Evolutionary conservation across 164 flowering plant genomes (phyloP), one percentile per base, ranked within the genome.

Genomic region (Amborella trichopoda): DNA sequence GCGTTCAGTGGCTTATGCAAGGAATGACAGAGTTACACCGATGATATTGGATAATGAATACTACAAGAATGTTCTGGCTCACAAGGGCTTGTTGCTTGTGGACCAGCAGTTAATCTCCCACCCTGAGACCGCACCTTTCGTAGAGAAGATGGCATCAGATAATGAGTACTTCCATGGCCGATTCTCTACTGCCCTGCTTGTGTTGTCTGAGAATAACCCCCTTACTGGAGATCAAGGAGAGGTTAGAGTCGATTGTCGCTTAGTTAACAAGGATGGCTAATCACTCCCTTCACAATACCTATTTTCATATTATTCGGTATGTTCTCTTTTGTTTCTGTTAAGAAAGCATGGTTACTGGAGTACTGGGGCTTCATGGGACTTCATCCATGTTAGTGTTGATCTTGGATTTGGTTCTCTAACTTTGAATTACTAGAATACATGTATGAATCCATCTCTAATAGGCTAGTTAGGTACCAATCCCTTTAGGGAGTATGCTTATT

Each of bases 11-110:
- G 48, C 32, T 6, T 90, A 86, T 26, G 62, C 93, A 1, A 68
- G 94, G 40, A 79, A 79, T 46, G 95, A 90, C 51, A 55, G 66
- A 0, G 70, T 54, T 10, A 90, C 95, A 1, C 86, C 95, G 0
- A 83, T 83, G 90, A 41, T 81, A 3, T 54, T 83, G 0, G 95
- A 90, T 32, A 90, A 90, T 47, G 56, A 60, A 54, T 90, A 86
- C 70, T 78, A 74, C 80, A 81, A 81, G 68, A 74, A 90, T 63
- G 11, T 90, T 34, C 14, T 86, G 60, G 48, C 18, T 30, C 69
- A 78, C 69, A 79, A 76, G 44, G 95, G 98, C 8, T 62, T 90
- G 2, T 52, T 90, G 40, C 5, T 54, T 2, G 54, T 83, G 0
- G 98, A 90, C 40, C 84, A 86, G 26, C 65, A 79, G 42, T 45